Conservation (phyloP, 1,139 yeast species). For the Magnusiomyces magnusii region DNA sequence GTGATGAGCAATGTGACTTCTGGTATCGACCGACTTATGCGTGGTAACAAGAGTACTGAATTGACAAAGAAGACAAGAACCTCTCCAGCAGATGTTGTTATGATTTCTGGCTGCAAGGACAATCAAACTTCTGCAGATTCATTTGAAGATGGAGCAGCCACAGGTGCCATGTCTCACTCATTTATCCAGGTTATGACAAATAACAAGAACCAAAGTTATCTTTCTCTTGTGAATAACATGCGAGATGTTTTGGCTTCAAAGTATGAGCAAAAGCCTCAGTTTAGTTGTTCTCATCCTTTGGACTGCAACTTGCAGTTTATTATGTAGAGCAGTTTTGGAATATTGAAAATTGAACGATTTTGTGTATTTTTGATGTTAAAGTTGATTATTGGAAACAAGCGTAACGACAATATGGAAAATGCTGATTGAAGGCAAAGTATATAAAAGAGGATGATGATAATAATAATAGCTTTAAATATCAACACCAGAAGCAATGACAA, state of each 20-base stretch:
- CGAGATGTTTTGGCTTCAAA: constrained; percentile 58
- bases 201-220: constrained; percentile 66
- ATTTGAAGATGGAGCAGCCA: constrained; percentile 61
- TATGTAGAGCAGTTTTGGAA: constrained; percentile 24
- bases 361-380: too few relatives aligned
- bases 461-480: too few relatives aligned
- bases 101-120: constrained; percentile 87
- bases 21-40: constrained; percentile 42
- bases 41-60: constrained; percentile 36
- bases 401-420: too few relatives aligned
- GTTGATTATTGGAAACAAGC: too few relatives aligned
- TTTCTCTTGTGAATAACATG: constrained; percentile 73
- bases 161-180: constrained; percentile 95
- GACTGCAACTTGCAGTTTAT: constrained; percentile 66
- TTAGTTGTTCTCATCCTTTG: constrained; percentile 76
- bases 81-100: constrained; percentile 82
- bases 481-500: too few relatives aligned
- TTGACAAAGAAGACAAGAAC: constrained; percentile 51
- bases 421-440: too few relatives aligned
- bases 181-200: constrained; percentile 62
- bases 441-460: too few relatives aligned
- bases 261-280: constrained; percentile 84
- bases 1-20: constrained; percentile 39
- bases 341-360: not conserved
- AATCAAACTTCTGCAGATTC: constrained; percentile 78